Percentiles rank a stretch among this genome's conserved stretches.
phyloP scores from a whole-genome alignment of 2,329 filamentous ascomycete genomes.

The Penicillium sp. region DNA sequence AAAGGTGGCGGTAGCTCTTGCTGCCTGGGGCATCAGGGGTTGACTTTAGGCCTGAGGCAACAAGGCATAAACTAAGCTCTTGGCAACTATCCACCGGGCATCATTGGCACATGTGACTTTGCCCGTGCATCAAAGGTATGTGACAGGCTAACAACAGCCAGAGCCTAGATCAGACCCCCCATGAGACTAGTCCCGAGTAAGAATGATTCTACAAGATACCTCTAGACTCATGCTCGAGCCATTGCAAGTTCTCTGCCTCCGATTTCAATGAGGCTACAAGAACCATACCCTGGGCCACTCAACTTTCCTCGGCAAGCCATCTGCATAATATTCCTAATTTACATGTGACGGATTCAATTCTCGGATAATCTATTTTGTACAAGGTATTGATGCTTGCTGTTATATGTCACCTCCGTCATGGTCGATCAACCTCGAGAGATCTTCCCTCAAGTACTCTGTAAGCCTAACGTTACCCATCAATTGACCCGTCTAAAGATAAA shows the following conservation, averaged over 20 bases:
- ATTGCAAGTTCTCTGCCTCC: not conserved
- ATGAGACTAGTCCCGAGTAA: no score
- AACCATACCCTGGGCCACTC: not conserved
- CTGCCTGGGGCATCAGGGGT: slow-evolving; percentile 20
- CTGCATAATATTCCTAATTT: not conserved
- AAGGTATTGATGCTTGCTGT: not conserved
- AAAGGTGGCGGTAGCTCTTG: slow-evolving; percentile 22
- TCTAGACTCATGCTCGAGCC: not conserved
- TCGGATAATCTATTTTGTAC: not conserved
- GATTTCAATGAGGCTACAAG: not conserved
- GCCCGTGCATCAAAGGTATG: not conserved
- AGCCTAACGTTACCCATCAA: not conserved
- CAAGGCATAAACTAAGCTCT: not conserved
- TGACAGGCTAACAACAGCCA: not conserved
- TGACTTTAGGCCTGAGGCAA: not conserved
- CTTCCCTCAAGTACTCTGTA: not conserved
- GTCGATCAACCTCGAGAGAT: not conserved
- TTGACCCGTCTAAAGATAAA: not conserved
- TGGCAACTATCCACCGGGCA: not conserved
- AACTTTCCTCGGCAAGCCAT: not conserved
- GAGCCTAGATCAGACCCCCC: not conserved
- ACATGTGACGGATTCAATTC: not conserved
- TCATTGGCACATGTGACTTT: not conserved
- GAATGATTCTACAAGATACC: not conserved
- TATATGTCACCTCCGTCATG: not conserved